These are phyloP conservation scores for Paraconiothyrium brasiliense DNA, from an alignment of 2,329 filamentous ascomycete species.

Conservation along the genomic window DNA sequence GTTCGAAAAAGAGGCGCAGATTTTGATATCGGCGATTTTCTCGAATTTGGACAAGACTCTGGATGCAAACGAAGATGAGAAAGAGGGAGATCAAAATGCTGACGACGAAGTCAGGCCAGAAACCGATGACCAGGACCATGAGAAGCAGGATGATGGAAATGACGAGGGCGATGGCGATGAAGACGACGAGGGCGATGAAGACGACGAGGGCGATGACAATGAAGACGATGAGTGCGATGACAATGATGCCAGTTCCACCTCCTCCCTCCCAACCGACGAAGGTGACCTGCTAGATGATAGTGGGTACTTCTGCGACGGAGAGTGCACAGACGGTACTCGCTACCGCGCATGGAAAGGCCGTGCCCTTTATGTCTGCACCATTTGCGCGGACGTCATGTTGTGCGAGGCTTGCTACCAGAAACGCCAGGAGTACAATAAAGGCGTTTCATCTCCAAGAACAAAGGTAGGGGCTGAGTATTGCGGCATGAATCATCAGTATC, in stretches of 20 bases:
- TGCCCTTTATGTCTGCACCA: conserved; percentile 25
- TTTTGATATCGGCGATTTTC: conserved; percentile 27
- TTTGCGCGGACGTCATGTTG: conserved; percentile 25
- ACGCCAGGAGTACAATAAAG: conserved; percentile 17
- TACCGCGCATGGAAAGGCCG: conserved; percentile 16
- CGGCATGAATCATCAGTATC: conserved; percentile 24
- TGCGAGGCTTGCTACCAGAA: conserved; percentile 24
- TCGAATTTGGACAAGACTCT: conserved; percentile 22
- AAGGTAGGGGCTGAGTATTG: conserved; percentile 18
- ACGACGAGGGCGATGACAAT: neutral
- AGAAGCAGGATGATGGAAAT: neutral
- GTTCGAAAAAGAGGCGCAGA: conserved; percentile 27
- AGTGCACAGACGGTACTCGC: conserved; percentile 16
- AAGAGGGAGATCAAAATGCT: neutral
- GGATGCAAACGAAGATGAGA: neutral
- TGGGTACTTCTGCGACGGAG: conserved; percentile 10
- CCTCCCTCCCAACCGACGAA: conserved; percentile 4
- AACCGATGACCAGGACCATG: neutral
- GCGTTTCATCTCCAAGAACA: neutral
- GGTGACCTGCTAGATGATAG: conserved; percentile 4
- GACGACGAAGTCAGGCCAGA: neutral
- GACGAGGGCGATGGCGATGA: too few species aligned
- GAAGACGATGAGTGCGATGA: neutral
- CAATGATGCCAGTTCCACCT: neutral
- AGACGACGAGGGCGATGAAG: neutral